phyloP scores from a whole-genome alignment of 139 green algal genomes.

The Prasinococcaceae sp. region DNA sequence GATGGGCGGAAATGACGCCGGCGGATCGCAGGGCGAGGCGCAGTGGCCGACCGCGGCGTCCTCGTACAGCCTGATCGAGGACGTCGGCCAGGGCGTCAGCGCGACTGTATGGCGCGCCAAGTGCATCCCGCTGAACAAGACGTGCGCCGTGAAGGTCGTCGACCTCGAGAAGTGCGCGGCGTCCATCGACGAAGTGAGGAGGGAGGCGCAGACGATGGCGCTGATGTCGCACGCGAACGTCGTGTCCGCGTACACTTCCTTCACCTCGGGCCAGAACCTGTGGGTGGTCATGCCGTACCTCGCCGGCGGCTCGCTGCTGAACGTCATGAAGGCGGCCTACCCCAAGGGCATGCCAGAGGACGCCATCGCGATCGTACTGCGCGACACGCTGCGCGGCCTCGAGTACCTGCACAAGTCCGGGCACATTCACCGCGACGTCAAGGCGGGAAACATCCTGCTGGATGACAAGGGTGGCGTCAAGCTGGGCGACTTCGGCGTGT shows the following conservation, averaged over 20 bases:
- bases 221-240: constrained; percentile 85
- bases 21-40: too few relatives aligned
- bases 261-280: constrained; percentile 71
- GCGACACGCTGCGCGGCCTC: constrained; percentile 78
- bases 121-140: constrained; percentile 51
- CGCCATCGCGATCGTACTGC: constrained; percentile 81
- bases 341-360: constrained; percentile 74
- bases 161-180: constrained; percentile 69
- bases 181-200: constrained; percentile 74
- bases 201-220: constrained; percentile 88
- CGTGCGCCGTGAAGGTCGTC: constrained; percentile 88
- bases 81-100: constrained; percentile 76
- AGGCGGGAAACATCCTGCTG: constrained; percentile 98
- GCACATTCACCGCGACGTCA: constrained; percentile 94
- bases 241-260: constrained; percentile 81
- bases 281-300: constrained; percentile 88
- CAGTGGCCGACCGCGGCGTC: constrained; percentile 49
- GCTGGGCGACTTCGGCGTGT: constrained; percentile 94
- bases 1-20: too few relatives aligned
- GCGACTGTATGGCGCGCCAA: constrained; percentile 72
- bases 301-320: constrained; percentile 26
- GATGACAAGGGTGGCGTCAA: constrained; percentile 70
- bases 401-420: constrained; percentile 90
- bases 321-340: constrained; percentile 31
- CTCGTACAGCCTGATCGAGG: constrained; percentile 79